Conservation (phyloP, 805 yeast genomes). For the Komagataella mondaviorum region DNA sequence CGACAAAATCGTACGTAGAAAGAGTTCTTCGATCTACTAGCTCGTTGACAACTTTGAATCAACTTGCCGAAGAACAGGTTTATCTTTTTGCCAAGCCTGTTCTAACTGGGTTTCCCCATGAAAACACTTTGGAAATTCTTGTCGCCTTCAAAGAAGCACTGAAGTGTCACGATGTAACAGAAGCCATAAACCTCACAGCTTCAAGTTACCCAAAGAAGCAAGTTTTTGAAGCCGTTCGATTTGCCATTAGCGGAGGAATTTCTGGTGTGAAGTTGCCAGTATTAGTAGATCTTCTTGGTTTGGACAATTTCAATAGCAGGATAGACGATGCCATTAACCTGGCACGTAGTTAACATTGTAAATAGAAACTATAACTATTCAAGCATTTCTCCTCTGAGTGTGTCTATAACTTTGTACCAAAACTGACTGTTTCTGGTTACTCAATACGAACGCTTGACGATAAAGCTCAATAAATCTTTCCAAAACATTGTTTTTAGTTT, state of each 20-base stretch:
- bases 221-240: constrained; percentile 47
- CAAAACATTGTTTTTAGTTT: constrained; percentile 38
- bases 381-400: not conserved
- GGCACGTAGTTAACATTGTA: not conserved
- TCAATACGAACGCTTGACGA: constrained; percentile 41
- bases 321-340: constrained; percentile 2
- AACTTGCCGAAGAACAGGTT: constrained; percentile 29
- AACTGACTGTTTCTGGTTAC: constrained; percentile 24
- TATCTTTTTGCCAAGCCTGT: constrained; percentile 29
- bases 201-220: constrained; percentile 18
- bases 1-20: constrained; percentile 19
- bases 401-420: constrained; percentile 20
- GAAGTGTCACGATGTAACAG: not conserved
- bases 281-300: constrained; percentile 42
- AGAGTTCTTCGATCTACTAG: constrained; percentile 28
- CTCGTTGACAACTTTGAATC: constrained; percentile 38
- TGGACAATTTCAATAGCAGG: constrained; percentile 18
- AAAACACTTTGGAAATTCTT: not conserved
- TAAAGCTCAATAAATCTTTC: constrained; percentile 42
- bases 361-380: not conserved
- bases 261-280: constrained; percentile 60
- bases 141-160: constrained; percentile 4
- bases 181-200: constrained; percentile 5
- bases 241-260: constrained; percentile 53
- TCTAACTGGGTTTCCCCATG: constrained; percentile 1